Conservation (phyloP, 1,284 basidiomycete species). For the Trichosporon sp. region DNA sequence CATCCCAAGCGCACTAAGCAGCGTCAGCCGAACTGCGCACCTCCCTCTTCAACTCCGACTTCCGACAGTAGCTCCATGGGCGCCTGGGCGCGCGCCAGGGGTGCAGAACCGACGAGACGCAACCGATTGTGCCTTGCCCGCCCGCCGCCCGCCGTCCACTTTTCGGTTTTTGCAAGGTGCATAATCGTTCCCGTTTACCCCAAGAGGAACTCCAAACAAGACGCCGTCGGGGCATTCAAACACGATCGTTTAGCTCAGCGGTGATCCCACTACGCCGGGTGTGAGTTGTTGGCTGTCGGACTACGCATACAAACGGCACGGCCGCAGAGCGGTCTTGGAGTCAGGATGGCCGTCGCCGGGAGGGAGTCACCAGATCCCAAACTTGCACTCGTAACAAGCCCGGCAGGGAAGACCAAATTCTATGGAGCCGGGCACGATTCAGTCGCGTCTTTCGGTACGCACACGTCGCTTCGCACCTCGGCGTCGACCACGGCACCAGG, state of each 20-base stretch:
- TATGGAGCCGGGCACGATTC: neutral
- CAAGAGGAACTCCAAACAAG: neutral
- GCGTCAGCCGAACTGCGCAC: neutral
- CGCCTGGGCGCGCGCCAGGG: neutral
- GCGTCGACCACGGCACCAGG: neutral
- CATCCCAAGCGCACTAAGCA: neutral
- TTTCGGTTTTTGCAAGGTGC: neutral
- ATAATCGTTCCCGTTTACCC: neutral
- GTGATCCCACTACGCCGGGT: neutral
- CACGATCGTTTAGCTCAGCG: neutral
- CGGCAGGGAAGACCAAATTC: neutral
- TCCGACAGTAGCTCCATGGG: neutral
- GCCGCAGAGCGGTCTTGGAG: neutral
- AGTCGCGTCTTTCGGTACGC: neutral
- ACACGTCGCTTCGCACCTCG: neutral
- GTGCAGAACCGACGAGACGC: neutral
- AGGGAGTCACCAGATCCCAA: neutral
- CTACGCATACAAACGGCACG: neutral
- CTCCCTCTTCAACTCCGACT: neutral
- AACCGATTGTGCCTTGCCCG: neutral
- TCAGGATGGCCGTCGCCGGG: too few species aligned
- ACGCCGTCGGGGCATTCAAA: too few species aligned
- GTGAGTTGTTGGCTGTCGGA: neutral
- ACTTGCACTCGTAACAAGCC: neutral
- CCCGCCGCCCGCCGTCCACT: neutral